A percentile compares a stretch with the other conserved stretches of the same genome.
phyloP scores from a whole-genome alignment of 2,329 filamentous ascomycete species.

The Didymella exigua region DNA sequence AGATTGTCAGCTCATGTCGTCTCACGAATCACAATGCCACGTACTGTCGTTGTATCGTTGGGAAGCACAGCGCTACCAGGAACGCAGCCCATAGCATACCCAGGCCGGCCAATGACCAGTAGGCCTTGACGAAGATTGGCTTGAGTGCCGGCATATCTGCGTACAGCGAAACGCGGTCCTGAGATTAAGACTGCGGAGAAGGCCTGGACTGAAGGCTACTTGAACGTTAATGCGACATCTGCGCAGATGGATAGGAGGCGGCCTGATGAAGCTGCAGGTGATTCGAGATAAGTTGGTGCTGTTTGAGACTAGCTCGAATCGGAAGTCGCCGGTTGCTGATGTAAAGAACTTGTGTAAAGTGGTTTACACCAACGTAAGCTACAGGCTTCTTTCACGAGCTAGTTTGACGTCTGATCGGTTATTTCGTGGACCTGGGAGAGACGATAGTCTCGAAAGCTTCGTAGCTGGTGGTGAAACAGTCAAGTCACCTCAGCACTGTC shows the following conservation, averaged over 20 bases:
- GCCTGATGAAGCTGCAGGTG: conserved; percentile 1
- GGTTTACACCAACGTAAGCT: no score
- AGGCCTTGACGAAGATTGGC: conserved; percentile 43
- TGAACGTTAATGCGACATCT: background rate
- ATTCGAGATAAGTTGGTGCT: conserved; percentile 12
- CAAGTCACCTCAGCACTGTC: background rate
- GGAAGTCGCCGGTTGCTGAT: conserved; percentile 13
- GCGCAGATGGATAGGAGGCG: conserved; percentile 10
- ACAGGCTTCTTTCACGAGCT: background rate
- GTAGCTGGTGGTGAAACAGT: background rate
- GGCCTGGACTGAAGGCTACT: background rate
- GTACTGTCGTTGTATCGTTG: conserved; percentile 81
- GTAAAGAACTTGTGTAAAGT: background rate
- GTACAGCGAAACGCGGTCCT: background rate
- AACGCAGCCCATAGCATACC: conserved; percentile 70
- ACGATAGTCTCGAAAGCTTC: background rate
- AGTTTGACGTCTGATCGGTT: background rate
- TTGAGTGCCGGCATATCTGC: conserved; percentile 34
- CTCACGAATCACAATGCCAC: conserved; percentile 33
- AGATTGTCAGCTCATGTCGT: background rate
- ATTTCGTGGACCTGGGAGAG: background rate
- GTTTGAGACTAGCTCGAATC: conserved; percentile 14
- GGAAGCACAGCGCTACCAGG: conserved; percentile 68
- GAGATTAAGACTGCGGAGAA: background rate
- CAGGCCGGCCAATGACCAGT: conserved; percentile 53